Percentiles rank a stretch among this genome's conserved stretches.
phyloP scores from a whole-genome alignment of 1,139 yeast genomes.

The Zygosaccharomyces pseudobailii region DNA sequence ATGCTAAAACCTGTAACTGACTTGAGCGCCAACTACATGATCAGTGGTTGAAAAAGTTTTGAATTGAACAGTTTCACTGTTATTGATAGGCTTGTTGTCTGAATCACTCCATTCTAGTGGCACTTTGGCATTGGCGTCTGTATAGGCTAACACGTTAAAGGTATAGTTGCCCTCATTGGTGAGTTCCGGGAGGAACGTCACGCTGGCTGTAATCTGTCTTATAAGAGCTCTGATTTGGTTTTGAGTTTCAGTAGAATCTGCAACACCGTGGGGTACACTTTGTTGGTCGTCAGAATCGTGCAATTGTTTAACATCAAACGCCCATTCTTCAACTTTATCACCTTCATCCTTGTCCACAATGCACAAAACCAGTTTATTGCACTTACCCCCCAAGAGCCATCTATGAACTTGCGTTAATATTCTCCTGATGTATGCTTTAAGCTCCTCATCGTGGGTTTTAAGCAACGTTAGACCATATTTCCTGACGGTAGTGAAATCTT shows the following conservation, averaged over 20 bases:
- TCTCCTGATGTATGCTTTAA: constrained; percentile 60
- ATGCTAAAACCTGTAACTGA: constrained; percentile 50
- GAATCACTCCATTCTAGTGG: constrained; percentile 89
- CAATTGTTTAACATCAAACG: constrained; percentile 51
- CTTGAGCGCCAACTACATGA: constrained; percentile 72
- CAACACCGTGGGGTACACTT: constrained; percentile 4
- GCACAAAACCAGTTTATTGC: constrained; percentile 65
- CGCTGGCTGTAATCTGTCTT: constrained; percentile 85
- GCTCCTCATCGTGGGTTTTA: constrained; percentile 71
- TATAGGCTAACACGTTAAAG: constrained; percentile 81
- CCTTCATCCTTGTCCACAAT: constrained; percentile 64
- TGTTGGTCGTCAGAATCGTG: constrained; percentile 36
- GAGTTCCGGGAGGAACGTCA: constrained; percentile 77
- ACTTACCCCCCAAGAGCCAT: constrained; percentile 74
- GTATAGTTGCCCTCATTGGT: constrained; percentile 59
- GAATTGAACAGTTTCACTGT: constrained; percentile 61
- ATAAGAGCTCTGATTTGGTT: constrained; percentile 78
- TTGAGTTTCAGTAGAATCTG: constrained; percentile 46
- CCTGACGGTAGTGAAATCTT: constrained; percentile 73
- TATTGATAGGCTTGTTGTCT: constrained; percentile 53
- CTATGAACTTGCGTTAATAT: constrained; percentile 72
- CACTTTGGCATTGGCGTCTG: constrained; percentile 65
- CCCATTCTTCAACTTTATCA: constrained; percentile 81
- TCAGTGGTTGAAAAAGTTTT: constrained; percentile 63
- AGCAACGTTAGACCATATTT: constrained; percentile 79